Evolutionary conservation across 2,329 filamentous ascomycete genomes (phyloP).

Genomic region (Diaporthe vexans): DNA sequence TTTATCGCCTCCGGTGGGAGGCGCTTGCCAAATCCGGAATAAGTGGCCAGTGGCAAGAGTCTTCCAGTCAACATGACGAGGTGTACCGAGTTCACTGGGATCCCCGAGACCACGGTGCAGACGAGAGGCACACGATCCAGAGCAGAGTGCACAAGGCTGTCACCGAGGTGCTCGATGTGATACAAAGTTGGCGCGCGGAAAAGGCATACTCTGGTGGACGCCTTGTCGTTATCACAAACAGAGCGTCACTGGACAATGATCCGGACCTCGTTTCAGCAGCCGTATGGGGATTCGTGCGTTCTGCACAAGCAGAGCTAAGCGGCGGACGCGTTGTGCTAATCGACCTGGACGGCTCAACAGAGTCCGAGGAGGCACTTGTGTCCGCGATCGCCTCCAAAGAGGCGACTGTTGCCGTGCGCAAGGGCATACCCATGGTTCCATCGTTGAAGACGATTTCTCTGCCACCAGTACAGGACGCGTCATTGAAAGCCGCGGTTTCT

Average conservation of each 20-base stretch:
- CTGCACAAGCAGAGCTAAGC: slow-evolving; percentile 11
- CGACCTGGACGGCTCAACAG: slow-evolving; percentile 1
- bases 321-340: slow-evolving; percentile 7
- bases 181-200: not conserved
- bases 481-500: not conserved
- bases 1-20: not conserved
- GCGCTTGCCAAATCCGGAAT: no score
- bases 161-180: not conserved
- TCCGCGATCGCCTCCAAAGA: not conserved
- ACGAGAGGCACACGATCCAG: not conserved
- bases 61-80: not conserved
- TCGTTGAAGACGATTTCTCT: not conserved
- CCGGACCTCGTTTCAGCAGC: not conserved
- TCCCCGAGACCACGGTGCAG: not conserved
- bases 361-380: not conserved
- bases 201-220: not conserved
- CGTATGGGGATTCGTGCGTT: slow-evolving; percentile 11
- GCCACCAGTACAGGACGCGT: not conserved
- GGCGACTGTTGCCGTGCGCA: not conserved
- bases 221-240: not conserved
- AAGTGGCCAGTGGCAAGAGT: not conserved
- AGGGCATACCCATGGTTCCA: not conserved
- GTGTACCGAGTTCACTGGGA: not conserved
- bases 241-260: not conserved
- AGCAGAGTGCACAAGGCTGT: not conserved